Evolutionary conservation across 257 asterid genomes (phyloP).

Genomic region (Fraxinus anomala): DNA sequence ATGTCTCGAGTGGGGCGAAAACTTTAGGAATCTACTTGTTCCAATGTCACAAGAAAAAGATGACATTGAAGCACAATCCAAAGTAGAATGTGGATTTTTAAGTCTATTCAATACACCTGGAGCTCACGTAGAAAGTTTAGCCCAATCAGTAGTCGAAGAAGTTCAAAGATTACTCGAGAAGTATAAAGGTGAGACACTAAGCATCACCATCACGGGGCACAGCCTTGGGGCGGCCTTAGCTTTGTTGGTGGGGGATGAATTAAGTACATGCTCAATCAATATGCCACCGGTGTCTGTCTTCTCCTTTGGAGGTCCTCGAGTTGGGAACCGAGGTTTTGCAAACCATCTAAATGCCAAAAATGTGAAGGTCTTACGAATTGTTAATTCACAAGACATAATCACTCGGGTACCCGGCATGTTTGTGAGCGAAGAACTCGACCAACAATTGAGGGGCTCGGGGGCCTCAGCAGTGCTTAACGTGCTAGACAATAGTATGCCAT

Average conservation of each 20-base stretch:
- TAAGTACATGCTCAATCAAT: conserved; percentile 53
- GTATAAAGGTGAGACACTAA: conserved; percentile 74
- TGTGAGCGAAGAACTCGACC: conserved; percentile 72
- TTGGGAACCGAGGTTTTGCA: conserved; percentile 72
- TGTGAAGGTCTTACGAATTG: conserved; percentile 70
- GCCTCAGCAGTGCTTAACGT: conserved; percentile 39
- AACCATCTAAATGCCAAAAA: conserved; percentile 43
- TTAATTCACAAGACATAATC: conserved; percentile 74
- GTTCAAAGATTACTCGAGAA: conserved; percentile 54
- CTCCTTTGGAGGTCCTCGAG: conserved; percentile 91
- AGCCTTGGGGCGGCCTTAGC: conserved; percentile 93
- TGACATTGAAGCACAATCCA: conserved; percentile 24
- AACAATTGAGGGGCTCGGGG: conserved; percentile 47
- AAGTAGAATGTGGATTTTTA: conserved; percentile 73
- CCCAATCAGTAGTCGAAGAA: conserved; percentile 68
- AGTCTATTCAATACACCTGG: conserved; percentile 68
- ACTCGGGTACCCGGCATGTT: conserved; percentile 89
- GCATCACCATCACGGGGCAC: conserved; percentile 88
- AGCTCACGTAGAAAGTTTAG: conserved; percentile 66
- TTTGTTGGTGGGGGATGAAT: conserved; percentile 62
- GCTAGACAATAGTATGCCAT: conserved; percentile 71
- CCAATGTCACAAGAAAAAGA: conserved; percentile 39
- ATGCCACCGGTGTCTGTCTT: conserved; percentile 74
- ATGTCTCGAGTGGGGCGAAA: conserved; percentile 94
- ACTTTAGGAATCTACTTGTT: conserved; percentile 62